Evolutionary conservation across 352 stramenopile genomes (phyloP).

Genomic region (Globisporangium mamillatum): DNA sequence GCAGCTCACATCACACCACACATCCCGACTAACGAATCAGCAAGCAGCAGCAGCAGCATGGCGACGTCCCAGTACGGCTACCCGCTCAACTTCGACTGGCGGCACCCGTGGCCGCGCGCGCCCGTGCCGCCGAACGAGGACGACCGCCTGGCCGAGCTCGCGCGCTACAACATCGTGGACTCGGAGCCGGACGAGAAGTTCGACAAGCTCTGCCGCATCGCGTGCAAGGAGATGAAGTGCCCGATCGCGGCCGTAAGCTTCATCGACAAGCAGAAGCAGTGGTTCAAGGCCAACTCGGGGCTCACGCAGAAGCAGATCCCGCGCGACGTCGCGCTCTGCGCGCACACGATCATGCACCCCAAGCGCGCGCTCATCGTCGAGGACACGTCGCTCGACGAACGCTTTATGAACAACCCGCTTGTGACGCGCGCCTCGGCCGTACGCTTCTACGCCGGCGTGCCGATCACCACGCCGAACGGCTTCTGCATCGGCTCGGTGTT

Average conservation of each 20-base stretch:
- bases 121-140: conserved; percentile 73
- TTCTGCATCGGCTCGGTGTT: conserved; percentile 85
- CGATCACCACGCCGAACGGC: conserved; percentile 72
- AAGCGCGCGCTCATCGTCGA: conserved; percentile 79
- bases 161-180: conserved; percentile 76
- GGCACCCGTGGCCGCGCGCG: conserved; percentile 77
- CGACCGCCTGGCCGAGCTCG: conserved; percentile 57
- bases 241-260: conserved; percentile 84
- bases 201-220: conserved; percentile 84
- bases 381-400: conserved; percentile 79
- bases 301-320: conserved; percentile 84
- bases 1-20: background rate
- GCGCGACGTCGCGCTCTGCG: conserved; percentile 77
- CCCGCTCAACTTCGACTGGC: conserved; percentile 81
- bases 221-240: conserved; percentile 89
- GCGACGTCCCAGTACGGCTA: conserved; percentile 61
- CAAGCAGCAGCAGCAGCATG: background rate
- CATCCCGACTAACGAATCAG: too few relatives aligned
- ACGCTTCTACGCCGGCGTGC: conserved; percentile 80
- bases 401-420: conserved; percentile 81
- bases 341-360: conserved; percentile 86
- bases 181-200: conserved; percentile 83
- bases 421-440: conserved; percentile 80
- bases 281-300: conserved; percentile 85
- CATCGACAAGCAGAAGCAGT: conserved; percentile 86